Evolutionary conservation across 306 rosid species (phyloP).

Genomic region (Trifolium dubium): DNA sequence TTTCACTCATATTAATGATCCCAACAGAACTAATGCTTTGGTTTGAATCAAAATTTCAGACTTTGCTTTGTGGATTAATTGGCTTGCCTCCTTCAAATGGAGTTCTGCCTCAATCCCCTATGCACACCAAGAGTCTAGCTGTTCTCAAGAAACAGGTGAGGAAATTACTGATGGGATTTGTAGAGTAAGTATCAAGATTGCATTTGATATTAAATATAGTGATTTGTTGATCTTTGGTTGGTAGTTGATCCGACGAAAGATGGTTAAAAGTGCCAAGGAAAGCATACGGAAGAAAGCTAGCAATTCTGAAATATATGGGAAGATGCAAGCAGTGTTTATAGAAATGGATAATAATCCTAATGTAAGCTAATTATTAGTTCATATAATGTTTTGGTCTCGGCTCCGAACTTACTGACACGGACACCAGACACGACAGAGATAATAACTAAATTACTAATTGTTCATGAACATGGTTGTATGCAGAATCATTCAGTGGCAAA

Average conservation of each 20-base stretch:
- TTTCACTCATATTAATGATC: not conserved
- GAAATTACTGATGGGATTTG: conserved; percentile 18
- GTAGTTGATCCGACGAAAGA: conserved; percentile 69
- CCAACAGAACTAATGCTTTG: conserved; percentile 22
- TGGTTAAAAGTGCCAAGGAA: conserved; percentile 88
- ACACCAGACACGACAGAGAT: not conserved
- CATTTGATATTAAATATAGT: conserved; percentile 21
- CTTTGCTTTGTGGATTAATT: conserved; percentile 81
- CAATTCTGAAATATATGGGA: conserved; percentile 76
- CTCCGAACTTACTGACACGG: not conserved
- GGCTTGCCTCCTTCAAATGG: conserved; percentile 96
- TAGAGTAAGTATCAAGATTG: conserved; percentile 9
- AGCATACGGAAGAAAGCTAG: conserved; percentile 67
- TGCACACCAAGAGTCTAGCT: conserved; percentile 94
- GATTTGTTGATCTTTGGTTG: conserved; percentile 9
- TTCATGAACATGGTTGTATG: conserved; percentile 38
- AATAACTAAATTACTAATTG: conserved; percentile 14
- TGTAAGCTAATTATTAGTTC: conserved; percentile 41
- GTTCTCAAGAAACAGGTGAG: conserved; percentile 82
- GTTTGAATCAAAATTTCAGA: conserved; percentile 48
- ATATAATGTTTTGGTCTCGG: not conserved
- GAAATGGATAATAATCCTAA: conserved; percentile 68
- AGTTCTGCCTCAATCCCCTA: conserved; percentile 92
- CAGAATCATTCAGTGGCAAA: conserved; percentile 60
- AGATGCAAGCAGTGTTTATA: conserved; percentile 80